These are phyloP conservation scores for Brachypodium distachyon DNA, from an alignment of 202 grass and related monocot genomes.

Conservation along the genomic window DNA sequence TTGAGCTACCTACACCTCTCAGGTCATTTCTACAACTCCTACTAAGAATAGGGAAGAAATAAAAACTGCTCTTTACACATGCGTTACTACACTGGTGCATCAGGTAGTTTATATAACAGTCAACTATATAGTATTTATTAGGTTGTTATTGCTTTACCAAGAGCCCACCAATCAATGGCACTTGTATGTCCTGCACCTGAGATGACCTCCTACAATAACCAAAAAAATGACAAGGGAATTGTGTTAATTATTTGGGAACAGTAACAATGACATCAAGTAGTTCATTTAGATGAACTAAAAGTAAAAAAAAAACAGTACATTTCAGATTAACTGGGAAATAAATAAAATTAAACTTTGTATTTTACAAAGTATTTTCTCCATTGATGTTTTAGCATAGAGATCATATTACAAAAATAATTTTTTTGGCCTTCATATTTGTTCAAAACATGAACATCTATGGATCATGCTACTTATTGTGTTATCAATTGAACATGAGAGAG, in stretches of 20 bases:
- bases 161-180: conserved; percentile 98
- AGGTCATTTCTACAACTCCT: conserved; percentile 6
- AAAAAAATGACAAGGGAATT: conserved; percentile 10
- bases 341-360: neutral
- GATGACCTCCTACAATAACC: conserved; percentile 79
- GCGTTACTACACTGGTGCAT: neutral
- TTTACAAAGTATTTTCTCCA: neutral
- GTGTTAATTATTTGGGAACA: neutral
- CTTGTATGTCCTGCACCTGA: conserved; percentile 77
- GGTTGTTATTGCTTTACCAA: conserved; percentile 55
- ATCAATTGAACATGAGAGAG: neutral
- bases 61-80: neutral
- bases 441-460: neutral
- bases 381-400: neutral
- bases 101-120: neutral
- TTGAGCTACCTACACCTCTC: neutral
- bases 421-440: neutral
- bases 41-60: neutral
- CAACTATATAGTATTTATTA: neutral
- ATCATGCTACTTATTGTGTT: neutral
- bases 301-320: neutral
- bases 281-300: neutral
- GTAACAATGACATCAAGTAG: neutral
- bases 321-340: neutral
- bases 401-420: neutral